phyloP scores from a whole-genome alignment of 1,284 basidiomycete genomes.

The Tetrapyrgos nigripes region DNA sequence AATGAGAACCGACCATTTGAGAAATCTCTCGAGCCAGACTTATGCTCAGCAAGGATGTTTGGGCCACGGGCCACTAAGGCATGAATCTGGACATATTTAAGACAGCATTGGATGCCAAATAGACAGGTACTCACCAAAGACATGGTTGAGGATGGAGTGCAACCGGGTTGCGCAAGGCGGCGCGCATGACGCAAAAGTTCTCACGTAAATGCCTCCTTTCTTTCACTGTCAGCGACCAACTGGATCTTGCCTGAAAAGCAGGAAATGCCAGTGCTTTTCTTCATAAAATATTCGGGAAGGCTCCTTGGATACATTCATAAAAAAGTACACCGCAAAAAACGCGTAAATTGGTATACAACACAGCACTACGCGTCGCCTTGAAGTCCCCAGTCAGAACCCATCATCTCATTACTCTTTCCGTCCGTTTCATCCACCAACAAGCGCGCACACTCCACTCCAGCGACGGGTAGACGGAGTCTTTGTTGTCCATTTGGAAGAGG shows the following conservation, averaged over 20 bases:
- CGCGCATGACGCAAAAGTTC: not conserved
- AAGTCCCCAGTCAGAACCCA: slow-evolving; percentile 42
- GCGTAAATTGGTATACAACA: not conserved
- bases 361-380: too few relatives aligned
- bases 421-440: slow-evolving; percentile 47
- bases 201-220: too few relatives aligned
- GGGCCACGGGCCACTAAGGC: slow-evolving; percentile 86
- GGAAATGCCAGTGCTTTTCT: too few relatives aligned
- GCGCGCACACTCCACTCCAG: slow-evolving; percentile 44
- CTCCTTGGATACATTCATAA: too few relatives aligned
- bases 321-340: too few relatives aligned
- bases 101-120: not conserved
- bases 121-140: slow-evolving; percentile 3
- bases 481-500: slow-evolving; percentile 23
- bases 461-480: slow-evolving; percentile 47
- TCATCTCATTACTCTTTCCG: slow-evolving; percentile 49
- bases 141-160: not conserved
- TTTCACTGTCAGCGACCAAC: too few relatives aligned
- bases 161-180: too few relatives aligned
- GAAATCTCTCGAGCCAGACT: slow-evolving; percentile 81
- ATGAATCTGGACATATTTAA: slow-evolving; percentile 62
- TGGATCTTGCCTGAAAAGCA: too few relatives aligned
- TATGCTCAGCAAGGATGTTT: slow-evolving; percentile 85
- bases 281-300: too few relatives aligned
- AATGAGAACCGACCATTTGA: slow-evolving; percentile 70